Base-by-base conservation (phyloP, 139 green algal species). In the Coelastrella sp. region DNA sequence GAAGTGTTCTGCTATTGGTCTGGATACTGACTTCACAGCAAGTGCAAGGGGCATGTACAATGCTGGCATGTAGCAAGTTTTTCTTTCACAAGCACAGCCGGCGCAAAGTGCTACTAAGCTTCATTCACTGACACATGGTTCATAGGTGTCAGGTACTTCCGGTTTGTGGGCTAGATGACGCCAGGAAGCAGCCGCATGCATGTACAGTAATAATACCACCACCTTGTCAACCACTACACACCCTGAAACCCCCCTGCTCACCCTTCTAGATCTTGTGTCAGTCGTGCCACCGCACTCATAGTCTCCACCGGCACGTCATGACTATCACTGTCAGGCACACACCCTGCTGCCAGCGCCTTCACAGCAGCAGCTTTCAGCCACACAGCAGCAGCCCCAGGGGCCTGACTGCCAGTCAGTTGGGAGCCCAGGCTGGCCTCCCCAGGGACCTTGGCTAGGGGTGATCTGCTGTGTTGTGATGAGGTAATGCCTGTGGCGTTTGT, bases 331-430 rank as follows among this genome's bases (percentile, higher is more conserved):
- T 90, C 81, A 58, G 92, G 92, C 14, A 91, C 89, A 76, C 78
- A 82, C 23, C 66, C 92, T 57, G 54, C 87, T n/a, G 66, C 83
- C 61, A 96, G 77, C 2, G 94, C 95, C 7, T 90, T 92, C 64
- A 97, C 22, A 16, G 93, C 92, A 2, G 86, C 88, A 11, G 74
- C 75, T 87, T 97, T 97, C 56, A 95, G 83, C 83, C 47, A 80
- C 54, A 88, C 68, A 57, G 60, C 83, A 17, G 83, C 68, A 57
- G 83, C 83, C 7, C 32, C 83, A 16, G 54, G 23, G 23, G 54
- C 77, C 54, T 83, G 77, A n/a, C 54, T 83, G 54, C 54, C 47
- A 22, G 23, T 22, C 5, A 83, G 32, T 8, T 61, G 77, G 54
- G 47, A 65, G 54, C n/a, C 13, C 8, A 73, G 11, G 16, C 82